Percentiles rank a stretch among this genome's conserved stretches.
Evolutionary conservation across 164 flowering plant species (phyloP).

Genomic region (Aristolochia californica): DNA sequence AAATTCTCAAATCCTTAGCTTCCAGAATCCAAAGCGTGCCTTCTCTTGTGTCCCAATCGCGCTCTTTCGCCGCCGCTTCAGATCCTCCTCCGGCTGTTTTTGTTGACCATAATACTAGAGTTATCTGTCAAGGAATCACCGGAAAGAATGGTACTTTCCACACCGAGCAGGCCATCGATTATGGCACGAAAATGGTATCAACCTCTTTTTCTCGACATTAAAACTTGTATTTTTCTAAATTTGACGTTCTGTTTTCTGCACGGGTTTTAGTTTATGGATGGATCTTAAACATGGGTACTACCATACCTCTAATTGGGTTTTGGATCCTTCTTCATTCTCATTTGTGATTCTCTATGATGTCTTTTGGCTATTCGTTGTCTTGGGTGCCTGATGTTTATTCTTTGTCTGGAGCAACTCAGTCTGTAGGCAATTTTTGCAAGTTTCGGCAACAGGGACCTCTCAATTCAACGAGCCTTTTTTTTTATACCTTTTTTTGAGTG

Average conservation of each 20-base stretch:
- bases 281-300: not conserved
- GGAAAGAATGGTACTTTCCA: slow-evolving; percentile 91
- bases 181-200: slow-evolving; percentile 84
- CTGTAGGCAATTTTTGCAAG: too few relatives aligned
- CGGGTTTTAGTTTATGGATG: not conserved
- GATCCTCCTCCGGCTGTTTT: slow-evolving; percentile 65
- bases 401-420: too few relatives aligned
- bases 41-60: slow-evolving; percentile 16
- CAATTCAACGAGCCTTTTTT: too few relatives aligned
- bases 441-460: too few relatives aligned
- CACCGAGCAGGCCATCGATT: slow-evolving; percentile 93
- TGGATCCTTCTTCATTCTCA: too few relatives aligned
- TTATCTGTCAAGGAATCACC: slow-evolving; percentile 90
- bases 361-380: too few relatives aligned
- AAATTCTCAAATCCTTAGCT: slow-evolving; percentile 12
- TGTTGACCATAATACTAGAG: slow-evolving; percentile 84
- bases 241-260: not conserved
- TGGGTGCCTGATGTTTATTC: too few relatives aligned
- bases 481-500: too few relatives aligned
- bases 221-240: not conserved
- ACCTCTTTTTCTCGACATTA: not conserved
- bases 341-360: too few relatives aligned
- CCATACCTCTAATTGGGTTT: too few relatives aligned
- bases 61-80: slow-evolving; percentile 47
- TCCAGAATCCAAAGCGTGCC: slow-evolving; percentile 8